phyloP scores from a whole-genome alignment of 345 rosid genomes.

The Stellera chamaejasme region DNA sequence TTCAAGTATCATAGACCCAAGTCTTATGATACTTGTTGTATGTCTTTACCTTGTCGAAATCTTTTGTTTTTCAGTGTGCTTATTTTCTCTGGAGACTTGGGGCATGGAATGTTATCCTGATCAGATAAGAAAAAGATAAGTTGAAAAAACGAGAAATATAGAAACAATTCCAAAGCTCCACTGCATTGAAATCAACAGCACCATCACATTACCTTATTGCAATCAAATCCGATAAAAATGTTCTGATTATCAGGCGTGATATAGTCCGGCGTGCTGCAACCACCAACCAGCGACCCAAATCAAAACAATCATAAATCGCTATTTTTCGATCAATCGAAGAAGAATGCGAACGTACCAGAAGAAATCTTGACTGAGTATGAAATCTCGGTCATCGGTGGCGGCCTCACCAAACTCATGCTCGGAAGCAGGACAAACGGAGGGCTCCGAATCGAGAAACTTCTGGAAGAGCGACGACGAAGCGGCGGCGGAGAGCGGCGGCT shows the following conservation, averaged over 20 bases:
- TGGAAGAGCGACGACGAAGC: conserved; percentile 27
- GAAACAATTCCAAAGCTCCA: background rate
- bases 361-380: conserved; percentile 92
- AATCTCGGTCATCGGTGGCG: conserved; percentile 43
- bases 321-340: too few species aligned
- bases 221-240: conserved; percentile 39
- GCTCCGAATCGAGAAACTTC: conserved; percentile 37
- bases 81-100: conserved; percentile 80
- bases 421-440: conserved; percentile 17
- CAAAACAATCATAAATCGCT: background rate
- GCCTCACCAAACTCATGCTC: conserved; percentile 25
- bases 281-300: background rate
- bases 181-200: background rate
- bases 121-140: conserved; percentile 1
- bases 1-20: background rate
- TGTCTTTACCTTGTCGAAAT: conserved; percentile 43
- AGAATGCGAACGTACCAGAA: conserved; percentile 49
- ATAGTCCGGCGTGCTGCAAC: conserved; percentile 91
- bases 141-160: conserved; percentile 2
- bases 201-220: conserved; percentile 41
- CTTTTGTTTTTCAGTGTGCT: conserved; percentile 53
- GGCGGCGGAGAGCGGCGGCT: conserved; percentile 24
- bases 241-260: conserved; percentile 87
- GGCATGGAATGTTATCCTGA: conserved; percentile 77
- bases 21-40: background rate